Percentiles rank a stretch among this genome's conserved stretches.
Evolutionary conservation across 176 grass and related monocot genomes (phyloP).

Genomic region (Elaeis guineensis): DNA sequence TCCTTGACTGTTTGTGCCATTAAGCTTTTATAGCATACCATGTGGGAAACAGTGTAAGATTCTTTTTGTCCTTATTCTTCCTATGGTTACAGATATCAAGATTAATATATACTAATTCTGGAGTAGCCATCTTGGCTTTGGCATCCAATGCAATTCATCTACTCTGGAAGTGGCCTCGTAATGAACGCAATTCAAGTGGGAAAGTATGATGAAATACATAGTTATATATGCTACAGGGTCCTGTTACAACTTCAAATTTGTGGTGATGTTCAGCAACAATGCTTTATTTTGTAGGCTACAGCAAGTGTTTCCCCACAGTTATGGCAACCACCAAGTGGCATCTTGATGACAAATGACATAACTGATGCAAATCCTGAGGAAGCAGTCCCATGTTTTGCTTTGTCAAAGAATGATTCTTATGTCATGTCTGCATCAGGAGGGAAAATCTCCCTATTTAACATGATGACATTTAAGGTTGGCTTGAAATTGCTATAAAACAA

Average conservation of each 20-base stretch:
- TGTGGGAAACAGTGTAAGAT: background rate
- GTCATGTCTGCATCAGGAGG: too few relatives aligned
- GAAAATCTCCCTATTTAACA: too few relatives aligned
- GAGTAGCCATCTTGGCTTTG: slow-evolving; percentile 83
- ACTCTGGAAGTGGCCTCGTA: slow-evolving; percentile 98
- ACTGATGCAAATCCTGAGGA: slow-evolving; percentile 86
- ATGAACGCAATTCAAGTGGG: slow-evolving; percentile 71
- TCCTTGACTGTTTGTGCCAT: too few relatives aligned
- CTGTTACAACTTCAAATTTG: too few relatives aligned
- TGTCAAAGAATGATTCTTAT: too few relatives aligned
- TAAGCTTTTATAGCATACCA: too few relatives aligned
- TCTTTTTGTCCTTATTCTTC: background rate
- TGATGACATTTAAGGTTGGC: too few relatives aligned
- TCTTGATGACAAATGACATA: slow-evolving; percentile 96
- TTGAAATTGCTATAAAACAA: too few relatives aligned
- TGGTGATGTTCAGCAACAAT: too few relatives aligned
- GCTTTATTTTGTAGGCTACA: slow-evolving; percentile 44
- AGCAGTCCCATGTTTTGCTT: slow-evolving; percentile 29
- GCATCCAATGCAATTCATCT: slow-evolving; percentile 89
- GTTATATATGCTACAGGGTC: too few relatives aligned
- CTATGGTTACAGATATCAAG: slow-evolving; percentile 68
- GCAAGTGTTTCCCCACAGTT: slow-evolving; percentile 65
- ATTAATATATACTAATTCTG: slow-evolving; percentile 96
- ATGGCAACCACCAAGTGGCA: slow-evolving; percentile 96
- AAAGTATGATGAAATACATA: slow-evolving; percentile 37